Conservation (phyloP, 495 filamentous ascomycete species). For the Staphylotrichum longicolle region DNA sequence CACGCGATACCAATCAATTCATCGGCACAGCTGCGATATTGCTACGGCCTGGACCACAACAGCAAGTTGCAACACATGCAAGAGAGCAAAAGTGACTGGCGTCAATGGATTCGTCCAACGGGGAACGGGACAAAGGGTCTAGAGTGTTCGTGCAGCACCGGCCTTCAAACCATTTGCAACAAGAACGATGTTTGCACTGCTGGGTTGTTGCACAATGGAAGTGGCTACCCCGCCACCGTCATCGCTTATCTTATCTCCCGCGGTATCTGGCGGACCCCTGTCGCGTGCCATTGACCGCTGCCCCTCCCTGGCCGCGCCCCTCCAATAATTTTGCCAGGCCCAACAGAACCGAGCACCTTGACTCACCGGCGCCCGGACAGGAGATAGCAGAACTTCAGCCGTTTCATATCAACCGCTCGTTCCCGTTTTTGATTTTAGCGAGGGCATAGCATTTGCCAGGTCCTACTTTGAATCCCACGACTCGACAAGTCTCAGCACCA, state of each 20-base stretch:
- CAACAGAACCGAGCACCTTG: slow-evolving; percentile 3
- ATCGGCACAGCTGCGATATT: background rate
- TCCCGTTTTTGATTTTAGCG: too few relatives aligned
- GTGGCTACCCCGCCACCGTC: background rate
- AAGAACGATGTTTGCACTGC: too few relatives aligned
- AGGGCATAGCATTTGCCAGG: too few relatives aligned
- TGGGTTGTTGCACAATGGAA: too few relatives aligned
- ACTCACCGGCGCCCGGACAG: slow-evolving; percentile 14
- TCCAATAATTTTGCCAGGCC: slow-evolving; percentile 23
- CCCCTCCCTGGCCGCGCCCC: slow-evolving; percentile 18
- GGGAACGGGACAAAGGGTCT: slow-evolving; percentile 1
- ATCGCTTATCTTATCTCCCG: slow-evolving; percentile 23
- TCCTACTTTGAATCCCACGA: too few relatives aligned
- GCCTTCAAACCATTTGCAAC: too few relatives aligned
- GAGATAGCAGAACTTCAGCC: background rate
- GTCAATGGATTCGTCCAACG: background rate
- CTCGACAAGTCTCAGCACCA: too few relatives aligned
- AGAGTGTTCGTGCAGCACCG: background rate
- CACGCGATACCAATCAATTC: too few relatives aligned
- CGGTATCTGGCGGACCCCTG: slow-evolving; percentile 1
- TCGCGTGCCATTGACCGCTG: background rate
- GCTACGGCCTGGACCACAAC: background rate
- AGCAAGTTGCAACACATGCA: background rate
- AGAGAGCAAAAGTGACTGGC: too few relatives aligned
- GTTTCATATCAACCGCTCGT: too few relatives aligned